Percentiles rank a stretch among this genome's conserved stretches.
Evolutionary conservation across 768 basidiomycete genomes (phyloP).

Genomic region (Leucosporidium yakuticum): DNA sequence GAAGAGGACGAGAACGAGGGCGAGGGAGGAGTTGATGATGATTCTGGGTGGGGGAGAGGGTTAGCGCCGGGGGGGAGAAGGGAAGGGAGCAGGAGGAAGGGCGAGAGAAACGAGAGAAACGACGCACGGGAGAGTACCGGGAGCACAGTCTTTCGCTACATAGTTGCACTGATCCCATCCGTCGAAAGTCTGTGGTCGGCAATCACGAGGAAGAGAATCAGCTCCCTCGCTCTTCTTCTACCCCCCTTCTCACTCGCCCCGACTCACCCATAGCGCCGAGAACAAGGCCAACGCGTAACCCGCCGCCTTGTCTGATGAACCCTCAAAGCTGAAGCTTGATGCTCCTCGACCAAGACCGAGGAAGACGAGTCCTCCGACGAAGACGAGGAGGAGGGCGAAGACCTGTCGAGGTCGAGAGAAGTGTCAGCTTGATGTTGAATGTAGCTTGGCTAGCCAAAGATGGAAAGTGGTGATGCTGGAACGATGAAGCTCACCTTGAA

Average conservation of each 20-base stretch:
- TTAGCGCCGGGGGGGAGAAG: not conserved
- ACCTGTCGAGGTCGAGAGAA: conserved; percentile 28
- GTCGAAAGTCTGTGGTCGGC: conserved; percentile 66
- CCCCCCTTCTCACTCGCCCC: too few species aligned
- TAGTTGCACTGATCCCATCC: conserved; percentile 72
- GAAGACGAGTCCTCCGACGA: conserved; percentile 70
- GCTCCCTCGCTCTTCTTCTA: not conserved
- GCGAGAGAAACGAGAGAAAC: too few species aligned
- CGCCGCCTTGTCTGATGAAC: conserved; percentile 70
- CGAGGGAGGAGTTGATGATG: conserved; percentile 28
- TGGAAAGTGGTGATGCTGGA: conserved; percentile 9
- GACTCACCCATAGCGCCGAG: conserved; percentile 65
- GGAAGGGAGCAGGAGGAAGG: too few species aligned
- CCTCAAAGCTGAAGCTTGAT: conserved; percentile 64
- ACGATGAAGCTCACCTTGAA: conserved; percentile 61
- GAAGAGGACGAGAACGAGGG: conserved; percentile 52
- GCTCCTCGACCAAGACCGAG: conserved; percentile 65
- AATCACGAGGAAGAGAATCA: not conserved
- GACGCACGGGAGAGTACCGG: conserved; percentile 15
- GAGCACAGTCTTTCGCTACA: conserved; percentile 20
- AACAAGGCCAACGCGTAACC: conserved; percentile 89
- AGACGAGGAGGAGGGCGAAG: conserved; percentile 52
- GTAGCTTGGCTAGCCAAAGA: too few species aligned
- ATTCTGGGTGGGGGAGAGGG: not conserved
- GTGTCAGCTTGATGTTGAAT: conserved; percentile 9